Evolutionary conservation across 1,284 basidiomycete genomes (phyloP).

Genomic region (Ganoderma resinaceum): DNA sequence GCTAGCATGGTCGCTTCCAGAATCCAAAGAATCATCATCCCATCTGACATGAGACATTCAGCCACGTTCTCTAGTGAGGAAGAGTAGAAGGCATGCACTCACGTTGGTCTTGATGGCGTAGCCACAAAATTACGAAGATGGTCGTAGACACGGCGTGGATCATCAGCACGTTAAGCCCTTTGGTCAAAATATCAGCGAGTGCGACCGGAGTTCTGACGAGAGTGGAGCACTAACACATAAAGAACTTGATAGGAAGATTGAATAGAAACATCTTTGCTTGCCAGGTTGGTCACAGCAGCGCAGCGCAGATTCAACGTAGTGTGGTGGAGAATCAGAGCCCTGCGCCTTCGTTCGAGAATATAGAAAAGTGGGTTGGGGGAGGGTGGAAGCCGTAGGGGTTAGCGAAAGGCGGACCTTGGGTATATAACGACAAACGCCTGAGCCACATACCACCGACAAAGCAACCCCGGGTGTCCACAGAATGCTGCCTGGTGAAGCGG

Average conservation of each 20-base stretch:
- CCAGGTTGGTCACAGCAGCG: not conserved
- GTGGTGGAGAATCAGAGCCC: not conserved
- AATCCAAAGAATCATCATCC: not conserved
- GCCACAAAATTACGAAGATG: not conserved
- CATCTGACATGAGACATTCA: not conserved
- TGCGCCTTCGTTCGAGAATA: constrained; percentile 1
- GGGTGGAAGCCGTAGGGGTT: not conserved
- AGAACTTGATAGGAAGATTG: not conserved
- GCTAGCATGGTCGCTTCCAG: not conserved
- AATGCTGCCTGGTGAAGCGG: not conserved
- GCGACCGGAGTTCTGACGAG: not conserved
- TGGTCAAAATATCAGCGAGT: not conserved
- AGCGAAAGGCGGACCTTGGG: not conserved
- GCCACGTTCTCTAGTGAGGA: not conserved
- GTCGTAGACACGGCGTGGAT: not conserved
- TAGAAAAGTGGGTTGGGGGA: not conserved
- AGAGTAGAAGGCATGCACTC: not conserved
- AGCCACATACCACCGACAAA: not conserved
- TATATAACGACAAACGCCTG: constrained; percentile 1
- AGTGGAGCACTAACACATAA: not conserved
- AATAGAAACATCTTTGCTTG: not conserved
- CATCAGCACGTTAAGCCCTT: not conserved
- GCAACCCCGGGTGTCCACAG: not conserved
- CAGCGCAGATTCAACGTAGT: not conserved
- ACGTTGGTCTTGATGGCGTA: constrained; percentile 1